Evolutionary conservation across 495 filamentous ascomycete genomes (phyloP).

Genomic region (Barbatosphaeria neglecta): DNA sequence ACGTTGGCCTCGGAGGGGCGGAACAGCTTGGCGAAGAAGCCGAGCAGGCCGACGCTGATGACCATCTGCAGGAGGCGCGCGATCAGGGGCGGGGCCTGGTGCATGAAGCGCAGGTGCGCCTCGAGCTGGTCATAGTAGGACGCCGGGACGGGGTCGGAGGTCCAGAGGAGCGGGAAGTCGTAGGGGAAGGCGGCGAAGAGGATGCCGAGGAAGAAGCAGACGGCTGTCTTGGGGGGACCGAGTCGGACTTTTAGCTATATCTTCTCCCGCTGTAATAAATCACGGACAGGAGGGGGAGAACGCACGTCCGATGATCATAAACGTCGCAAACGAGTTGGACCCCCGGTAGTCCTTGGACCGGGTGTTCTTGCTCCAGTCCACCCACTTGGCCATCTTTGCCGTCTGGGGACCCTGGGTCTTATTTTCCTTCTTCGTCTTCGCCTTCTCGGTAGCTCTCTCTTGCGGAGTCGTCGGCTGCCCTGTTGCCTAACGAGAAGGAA

Average conservation of each 20-base stretch:
- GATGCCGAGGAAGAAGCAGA: conserved; percentile 94
- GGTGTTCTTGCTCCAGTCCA: conserved; percentile 39
- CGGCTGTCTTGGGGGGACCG: conserved; percentile 39
- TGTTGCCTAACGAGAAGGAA: too few relatives aligned
- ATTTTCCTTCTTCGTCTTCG: too few relatives aligned
- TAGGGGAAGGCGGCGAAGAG: conserved; percentile 96
- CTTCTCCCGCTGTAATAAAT: too few relatives aligned
- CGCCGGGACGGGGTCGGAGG: conserved; percentile 45
- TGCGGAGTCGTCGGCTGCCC: too few relatives aligned
- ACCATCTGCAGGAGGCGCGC: conserved; percentile 87
- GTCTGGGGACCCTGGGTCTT: too few relatives aligned
- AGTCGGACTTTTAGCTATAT: too few relatives aligned
- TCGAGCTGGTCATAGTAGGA: conserved; percentile 73
- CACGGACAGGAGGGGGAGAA: conserved; percentile 4
- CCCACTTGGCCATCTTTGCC: conserved; percentile 20
- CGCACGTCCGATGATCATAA: conserved; percentile 90
- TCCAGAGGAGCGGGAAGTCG: conserved; percentile 96
- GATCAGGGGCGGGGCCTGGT: conserved; percentile 81
- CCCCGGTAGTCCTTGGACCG: conserved; percentile 37
- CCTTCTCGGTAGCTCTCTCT: too few relatives aligned
- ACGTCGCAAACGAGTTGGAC: conserved; percentile 67
- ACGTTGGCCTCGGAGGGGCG: conserved; percentile 82
- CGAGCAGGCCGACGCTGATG: conserved; percentile 74
- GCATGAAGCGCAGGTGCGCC: conserved; percentile 73
- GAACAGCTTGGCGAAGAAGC: conserved; percentile 90